A percentile compares a stretch with the other conserved stretches of the same genome.
Conservation (phyloP, 805 yeast species). For the Wickerhamiella lipophila region DNA sequence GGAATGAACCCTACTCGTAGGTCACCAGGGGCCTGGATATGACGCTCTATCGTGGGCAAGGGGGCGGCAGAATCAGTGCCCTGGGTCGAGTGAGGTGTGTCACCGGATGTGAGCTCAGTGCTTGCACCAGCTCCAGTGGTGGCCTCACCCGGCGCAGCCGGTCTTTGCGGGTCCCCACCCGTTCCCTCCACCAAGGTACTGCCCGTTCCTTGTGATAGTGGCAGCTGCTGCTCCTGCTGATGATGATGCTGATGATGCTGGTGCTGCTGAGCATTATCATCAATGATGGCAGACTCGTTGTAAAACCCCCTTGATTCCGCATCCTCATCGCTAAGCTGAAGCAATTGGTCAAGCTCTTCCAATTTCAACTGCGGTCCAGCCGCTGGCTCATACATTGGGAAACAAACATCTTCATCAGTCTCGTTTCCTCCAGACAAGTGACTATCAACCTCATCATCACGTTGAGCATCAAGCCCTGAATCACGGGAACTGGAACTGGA, state of each 20-base stretch:
- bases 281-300: constrained; percentile 35
- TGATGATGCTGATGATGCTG: constrained; percentile 16
- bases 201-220: constrained; percentile 12
- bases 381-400: constrained; percentile 71
- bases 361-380: constrained; percentile 54
- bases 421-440: constrained; percentile 38
- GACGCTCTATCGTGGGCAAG: neutral
- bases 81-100: no score
- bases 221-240: constrained; percentile 15
- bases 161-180: constrained; percentile 3
- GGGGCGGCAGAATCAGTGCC: neutral
- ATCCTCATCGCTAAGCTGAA: constrained; percentile 18
- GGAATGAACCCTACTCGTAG: constrained; percentile 4
- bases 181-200: neutral
- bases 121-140: neutral
- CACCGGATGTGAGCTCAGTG: neutral
- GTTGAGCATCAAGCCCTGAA: constrained; percentile 8
- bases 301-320: constrained; percentile 43
- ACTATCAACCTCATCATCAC: constrained; percentile 6
- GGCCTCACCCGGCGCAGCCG: neutral
- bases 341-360: constrained; percentile 51
- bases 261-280: constrained; percentile 33
- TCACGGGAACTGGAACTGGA: neutral
- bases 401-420: constrained; percentile 95
- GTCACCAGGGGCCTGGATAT: constrained; percentile 2